These are phyloP conservation scores for Auriscalpium vulgare DNA, from an alignment of 768 basidiomycete genomes.

Conservation along the genomic window DNA sequence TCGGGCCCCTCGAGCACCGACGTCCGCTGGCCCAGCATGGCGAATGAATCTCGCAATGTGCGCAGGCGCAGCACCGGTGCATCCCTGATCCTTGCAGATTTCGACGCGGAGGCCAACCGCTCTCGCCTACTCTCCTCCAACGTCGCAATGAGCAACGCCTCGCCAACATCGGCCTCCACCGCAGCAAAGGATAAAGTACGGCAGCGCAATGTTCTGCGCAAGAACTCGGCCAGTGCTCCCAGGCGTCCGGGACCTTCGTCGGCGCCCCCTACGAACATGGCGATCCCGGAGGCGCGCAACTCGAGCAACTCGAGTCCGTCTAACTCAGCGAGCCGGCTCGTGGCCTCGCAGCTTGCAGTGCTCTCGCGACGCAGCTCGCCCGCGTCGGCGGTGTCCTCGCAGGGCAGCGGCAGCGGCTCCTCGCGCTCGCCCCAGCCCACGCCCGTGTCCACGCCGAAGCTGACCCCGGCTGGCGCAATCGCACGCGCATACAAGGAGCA, in stretches of 20 bases:
- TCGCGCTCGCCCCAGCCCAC: not conserved
- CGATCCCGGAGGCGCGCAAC: not conserved
- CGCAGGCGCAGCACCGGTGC: not conserved
- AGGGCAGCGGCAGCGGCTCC: not conserved
- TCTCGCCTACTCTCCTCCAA: not conserved
- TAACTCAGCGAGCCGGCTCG: not conserved
- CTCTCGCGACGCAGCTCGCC: not conserved
- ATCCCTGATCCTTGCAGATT: too few species aligned
- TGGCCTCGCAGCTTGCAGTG: not conserved
- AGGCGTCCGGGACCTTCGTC: not conserved
- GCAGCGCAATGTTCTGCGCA: not conserved
- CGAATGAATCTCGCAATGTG: not conserved
- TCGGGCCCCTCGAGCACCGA: not conserved
- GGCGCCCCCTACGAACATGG: not conserved
- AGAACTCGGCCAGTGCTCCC: not conserved
- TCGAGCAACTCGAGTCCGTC: not conserved
- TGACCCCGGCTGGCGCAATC: conserved; percentile 14
- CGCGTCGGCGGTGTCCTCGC: not conserved
- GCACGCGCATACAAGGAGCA: conserved; percentile 15
- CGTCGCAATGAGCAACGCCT: not conserved
- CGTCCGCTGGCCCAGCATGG: not conserved
- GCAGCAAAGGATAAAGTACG: not conserved
- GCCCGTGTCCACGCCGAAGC: conserved; percentile 5
- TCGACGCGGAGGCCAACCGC: not conserved
- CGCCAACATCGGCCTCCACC: not conserved